A percentile compares a stretch with the other conserved stretches of the same genome.
These are phyloP conservation scores for Phyllosticta paracitricarpa DNA, from an alignment of 2,329 filamentous ascomycete genomes.

Conservation along the genomic window DNA sequence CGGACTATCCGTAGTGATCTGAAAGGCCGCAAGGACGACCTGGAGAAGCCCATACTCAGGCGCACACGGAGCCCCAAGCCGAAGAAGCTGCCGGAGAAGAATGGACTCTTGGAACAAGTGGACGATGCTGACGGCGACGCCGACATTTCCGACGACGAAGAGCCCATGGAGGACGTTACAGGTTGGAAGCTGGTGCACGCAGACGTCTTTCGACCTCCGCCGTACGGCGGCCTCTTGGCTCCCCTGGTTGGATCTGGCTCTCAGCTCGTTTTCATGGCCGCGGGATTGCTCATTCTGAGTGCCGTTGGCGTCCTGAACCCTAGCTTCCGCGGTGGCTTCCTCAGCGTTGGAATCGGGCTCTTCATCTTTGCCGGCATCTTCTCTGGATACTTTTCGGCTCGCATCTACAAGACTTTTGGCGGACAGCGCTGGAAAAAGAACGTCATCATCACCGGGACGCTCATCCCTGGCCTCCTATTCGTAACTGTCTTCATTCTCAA, in stretches of 20 bases:
- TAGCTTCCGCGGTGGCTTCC: constrained; percentile 80
- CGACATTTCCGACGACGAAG: constrained; percentile 57
- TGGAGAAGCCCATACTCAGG: constrained; percentile 52
- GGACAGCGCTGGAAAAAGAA: constrained; percentile 67
- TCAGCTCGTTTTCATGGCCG: constrained; percentile 74
- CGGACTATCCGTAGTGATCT: constrained; percentile 71
- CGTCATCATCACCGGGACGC: constrained; percentile 58
- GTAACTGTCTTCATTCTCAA: constrained; percentile 69
- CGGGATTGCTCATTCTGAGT: constrained; percentile 61
- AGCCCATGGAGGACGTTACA: constrained; percentile 66
- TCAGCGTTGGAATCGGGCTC: constrained; percentile 72
- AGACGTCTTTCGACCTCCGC: constrained; percentile 74
- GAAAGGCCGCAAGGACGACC: constrained; percentile 55
- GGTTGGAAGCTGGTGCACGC: constrained; percentile 84
- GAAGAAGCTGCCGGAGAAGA: constrained; percentile 42
- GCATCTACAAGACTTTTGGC: constrained; percentile 75
- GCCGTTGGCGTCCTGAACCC: constrained; percentile 73
- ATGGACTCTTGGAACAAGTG: constrained; percentile 49
- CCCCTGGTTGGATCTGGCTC: constrained; percentile 77
- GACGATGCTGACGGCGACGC: constrained; percentile 46
- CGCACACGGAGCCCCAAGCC: constrained; percentile 38
- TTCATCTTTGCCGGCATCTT: constrained; percentile 77
- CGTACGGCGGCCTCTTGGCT: constrained; percentile 61
- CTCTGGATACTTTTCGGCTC: constrained; percentile 78
- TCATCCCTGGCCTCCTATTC: constrained; percentile 74